Percentiles rank a stretch among this genome's conserved stretches.
phyloP scores from a whole-genome alignment of 352 stramenopile species.

The Detonula confervacea region DNA sequence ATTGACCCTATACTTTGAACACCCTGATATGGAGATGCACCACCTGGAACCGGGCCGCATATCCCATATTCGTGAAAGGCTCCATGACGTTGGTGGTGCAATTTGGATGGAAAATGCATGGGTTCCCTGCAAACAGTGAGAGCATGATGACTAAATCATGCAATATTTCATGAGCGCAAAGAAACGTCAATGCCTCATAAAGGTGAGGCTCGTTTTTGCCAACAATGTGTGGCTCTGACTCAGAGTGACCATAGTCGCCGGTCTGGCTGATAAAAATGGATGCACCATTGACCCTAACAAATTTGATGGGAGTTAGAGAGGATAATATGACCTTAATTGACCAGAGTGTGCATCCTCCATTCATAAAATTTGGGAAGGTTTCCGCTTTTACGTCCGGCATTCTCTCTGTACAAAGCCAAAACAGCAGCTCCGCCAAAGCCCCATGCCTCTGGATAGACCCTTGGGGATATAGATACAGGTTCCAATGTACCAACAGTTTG shows the following conservation, averaged over 20 bases:
- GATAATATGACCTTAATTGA: not conserved
- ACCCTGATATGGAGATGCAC: too few species aligned
- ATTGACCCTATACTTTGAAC: not conserved
- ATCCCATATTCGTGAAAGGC: not conserved
- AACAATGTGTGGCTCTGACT: constrained; percentile 1
- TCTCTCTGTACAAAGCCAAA: not conserved
- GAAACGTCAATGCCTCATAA: not conserved
- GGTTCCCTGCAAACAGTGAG: too few species aligned
- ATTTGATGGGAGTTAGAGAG: not conserved
- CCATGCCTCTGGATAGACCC: too few species aligned
- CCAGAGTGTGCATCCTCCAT: not conserved
- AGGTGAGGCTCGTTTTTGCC: too few species aligned
- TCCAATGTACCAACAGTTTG: too few species aligned
- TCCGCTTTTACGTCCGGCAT: not conserved
- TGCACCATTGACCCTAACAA: not conserved
- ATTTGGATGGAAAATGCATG: not conserved
- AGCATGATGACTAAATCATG: not conserved
- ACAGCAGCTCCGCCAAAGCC: too few species aligned
- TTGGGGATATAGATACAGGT: too few species aligned
- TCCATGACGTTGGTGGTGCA: not conserved
- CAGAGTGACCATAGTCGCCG: not conserved
- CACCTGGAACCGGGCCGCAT: not conserved
- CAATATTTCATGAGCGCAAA: not conserved
- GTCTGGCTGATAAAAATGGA: not conserved
- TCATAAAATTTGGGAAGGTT: not conserved